Conservation (phyloP, 257 asterid genomes). For the Verbascum thapsus region DNA sequence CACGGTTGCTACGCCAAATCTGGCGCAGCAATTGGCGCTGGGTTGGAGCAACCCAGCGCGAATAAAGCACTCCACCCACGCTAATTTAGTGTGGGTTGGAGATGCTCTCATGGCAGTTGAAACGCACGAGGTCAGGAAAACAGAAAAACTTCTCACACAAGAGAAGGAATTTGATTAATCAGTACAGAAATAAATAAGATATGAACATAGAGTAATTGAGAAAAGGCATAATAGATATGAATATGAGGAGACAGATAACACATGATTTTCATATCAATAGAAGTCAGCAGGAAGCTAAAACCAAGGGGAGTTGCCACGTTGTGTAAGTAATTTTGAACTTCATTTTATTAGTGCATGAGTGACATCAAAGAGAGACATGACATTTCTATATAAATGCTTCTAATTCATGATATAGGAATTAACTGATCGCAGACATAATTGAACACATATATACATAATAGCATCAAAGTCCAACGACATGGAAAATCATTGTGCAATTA, state of each 20-base stretch:
- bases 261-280: conserved; percentile 6
- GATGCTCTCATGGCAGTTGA: too few species aligned
- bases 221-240: conserved; percentile 13
- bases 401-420: background rate
- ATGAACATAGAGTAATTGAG: background rate
- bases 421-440: too few species aligned
- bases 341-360: conserved; percentile 19
- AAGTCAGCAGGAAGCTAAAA: conserved; percentile 10
- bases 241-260: conserved; percentile 3
- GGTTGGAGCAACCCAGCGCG: too few species aligned
- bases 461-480: background rate
- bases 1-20: too few species aligned
- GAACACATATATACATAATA: background rate
- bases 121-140: too few species aligned
- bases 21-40: too few species aligned
- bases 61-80: too few species aligned
- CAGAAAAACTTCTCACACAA: too few species aligned
- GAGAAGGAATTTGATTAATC: too few species aligned
- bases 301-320: background rate
- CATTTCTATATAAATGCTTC: background rate
- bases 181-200: background rate
- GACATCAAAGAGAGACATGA: background rate
- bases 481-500: conserved; percentile 14
- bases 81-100: too few species aligned
- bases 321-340: conserved; percentile 18